Percentiles rank a stretch among this genome's conserved stretches.
Conservation (phyloP, 257 asterid species). For the Nicotiana otophora region DNA sequence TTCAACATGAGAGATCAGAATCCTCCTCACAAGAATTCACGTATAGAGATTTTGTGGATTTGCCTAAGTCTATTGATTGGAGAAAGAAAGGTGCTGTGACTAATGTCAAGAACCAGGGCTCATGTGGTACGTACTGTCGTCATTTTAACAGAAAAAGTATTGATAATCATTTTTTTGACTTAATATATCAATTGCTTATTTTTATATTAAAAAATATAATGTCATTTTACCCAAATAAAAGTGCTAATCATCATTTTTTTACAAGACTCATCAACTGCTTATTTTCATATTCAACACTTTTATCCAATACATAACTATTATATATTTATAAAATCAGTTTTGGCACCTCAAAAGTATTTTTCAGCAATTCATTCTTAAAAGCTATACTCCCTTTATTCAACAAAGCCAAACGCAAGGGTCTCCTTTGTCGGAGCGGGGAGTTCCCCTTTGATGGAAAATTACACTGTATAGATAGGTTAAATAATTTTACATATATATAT, state of each 20-base stretch:
- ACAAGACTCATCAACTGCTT: background rate
- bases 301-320: too few relatives aligned
- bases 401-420: too few relatives aligned
- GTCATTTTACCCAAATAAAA: too few relatives aligned
- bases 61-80: slow-evolving; percentile 62
- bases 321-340: too few relatives aligned
- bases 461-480: too few relatives aligned
- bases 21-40: slow-evolving; percentile 22
- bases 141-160: background rate
- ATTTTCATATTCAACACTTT: background rate
- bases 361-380: too few relatives aligned
- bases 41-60: slow-evolving; percentile 35
- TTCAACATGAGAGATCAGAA: slow-evolving; percentile 18
- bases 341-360: too few relatives aligned
- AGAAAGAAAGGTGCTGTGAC: slow-evolving; percentile 61
- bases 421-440: too few relatives aligned
- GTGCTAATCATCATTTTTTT: background rate
- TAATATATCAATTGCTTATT: background rate
- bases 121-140: slow-evolving; percentile 37
- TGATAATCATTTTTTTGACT: fast-evolving
- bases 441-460: too few relatives aligned
- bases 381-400: too few relatives aligned
- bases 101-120: slow-evolving; percentile 59
- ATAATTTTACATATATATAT: too few relatives aligned
- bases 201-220: background rate